phyloP scores from a whole-genome alignment of 2,329 filamentous ascomycete species.

The Diplodia sapinea region DNA sequence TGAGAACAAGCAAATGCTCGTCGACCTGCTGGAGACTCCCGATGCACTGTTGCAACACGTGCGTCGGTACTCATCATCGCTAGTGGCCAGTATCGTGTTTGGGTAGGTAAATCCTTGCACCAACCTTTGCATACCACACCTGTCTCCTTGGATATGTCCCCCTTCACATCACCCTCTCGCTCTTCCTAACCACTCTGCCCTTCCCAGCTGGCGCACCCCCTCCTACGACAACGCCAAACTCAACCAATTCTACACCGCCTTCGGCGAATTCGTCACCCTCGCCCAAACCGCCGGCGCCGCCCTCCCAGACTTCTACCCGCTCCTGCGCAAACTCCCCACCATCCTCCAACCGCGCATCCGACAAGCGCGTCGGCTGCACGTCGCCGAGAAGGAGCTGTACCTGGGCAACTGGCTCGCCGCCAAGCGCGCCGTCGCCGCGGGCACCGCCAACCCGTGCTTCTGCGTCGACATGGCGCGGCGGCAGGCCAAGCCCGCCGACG shows the following conservation, averaged over 20 bases:
- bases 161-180: neutral
- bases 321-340: constrained; percentile 49
- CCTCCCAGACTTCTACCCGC: constrained; percentile 55
- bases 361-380: constrained; percentile 52
- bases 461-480: constrained; percentile 37
- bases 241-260: constrained; percentile 52
- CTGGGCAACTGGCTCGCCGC: constrained; percentile 37
- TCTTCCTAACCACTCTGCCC: neutral
- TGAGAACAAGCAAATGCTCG: constrained; percentile 62
- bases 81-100: constrained; percentile 59
- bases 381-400: constrained; percentile 48
- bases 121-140: neutral
- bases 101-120: constrained; percentile 44
- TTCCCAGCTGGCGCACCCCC: constrained; percentile 42
- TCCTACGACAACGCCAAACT: constrained; percentile 52
- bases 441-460: constrained; percentile 37
- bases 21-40: constrained; percentile 55
- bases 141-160: neutral
- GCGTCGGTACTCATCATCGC: constrained; percentile 55
- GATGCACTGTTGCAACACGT: constrained; percentile 53
- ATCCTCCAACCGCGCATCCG: constrained; percentile 44
- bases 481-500: constrained; percentile 28
- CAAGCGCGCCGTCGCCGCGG: constrained; percentile 33
- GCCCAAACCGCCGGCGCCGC: constrained; percentile 52
- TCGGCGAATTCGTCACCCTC: constrained; percentile 52